Evolutionary conservation across 352 stramenopile species (phyloP), one percentile per base, ranked within the genome.

Genomic region (Aphanomyces invadans): DNA sequence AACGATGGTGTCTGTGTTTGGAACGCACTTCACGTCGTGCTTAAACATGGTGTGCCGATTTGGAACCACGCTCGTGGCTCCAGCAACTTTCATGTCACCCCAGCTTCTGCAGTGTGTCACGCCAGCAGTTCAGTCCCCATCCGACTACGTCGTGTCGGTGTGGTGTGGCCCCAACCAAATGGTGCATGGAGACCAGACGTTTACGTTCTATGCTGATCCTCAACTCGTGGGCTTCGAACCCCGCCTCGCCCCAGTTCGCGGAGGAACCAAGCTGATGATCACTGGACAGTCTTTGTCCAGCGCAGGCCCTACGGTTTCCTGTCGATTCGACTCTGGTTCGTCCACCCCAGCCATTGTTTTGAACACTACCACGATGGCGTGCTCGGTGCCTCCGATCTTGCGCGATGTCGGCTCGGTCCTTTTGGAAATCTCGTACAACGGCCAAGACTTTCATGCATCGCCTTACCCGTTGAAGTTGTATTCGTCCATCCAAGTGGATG

Each of bases 11-110:
- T 70, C 33, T 4, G 75, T 86, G 38, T 28, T 56, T 3, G 54
- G 65, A 4, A 65, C 53, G 45, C 39, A 64, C 19, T 33, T 51
- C 2, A n/a, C 48, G 1, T 54, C 64, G 19, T 86, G 75, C 26
- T 51, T 51, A 42, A 28, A 29, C 9, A 42, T 82, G 12, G 33
- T 62, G 10, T 86, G 77, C 42, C 36, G 71, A 29, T 59, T 86
- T 54, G 77, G 62, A 10, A 33, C 52, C 2, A 61, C 44, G 11
- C 25, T 33, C 3, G 59, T 48, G 36, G 55, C 73, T 31, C 28
- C 56, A 3, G 71, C 67, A 3, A 64, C 17, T 15, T 36, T 65
- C 23, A 44, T 73, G 26, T 54, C 44, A 12, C 3, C 52, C 0
- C 31, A 57, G 9, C 56, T 36, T 10, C 15, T 83, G 11, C 65